These are phyloP conservation scores for Pistacia vera DNA, from an alignment of 345 rosid species.

Conservation along the genomic window DNA sequence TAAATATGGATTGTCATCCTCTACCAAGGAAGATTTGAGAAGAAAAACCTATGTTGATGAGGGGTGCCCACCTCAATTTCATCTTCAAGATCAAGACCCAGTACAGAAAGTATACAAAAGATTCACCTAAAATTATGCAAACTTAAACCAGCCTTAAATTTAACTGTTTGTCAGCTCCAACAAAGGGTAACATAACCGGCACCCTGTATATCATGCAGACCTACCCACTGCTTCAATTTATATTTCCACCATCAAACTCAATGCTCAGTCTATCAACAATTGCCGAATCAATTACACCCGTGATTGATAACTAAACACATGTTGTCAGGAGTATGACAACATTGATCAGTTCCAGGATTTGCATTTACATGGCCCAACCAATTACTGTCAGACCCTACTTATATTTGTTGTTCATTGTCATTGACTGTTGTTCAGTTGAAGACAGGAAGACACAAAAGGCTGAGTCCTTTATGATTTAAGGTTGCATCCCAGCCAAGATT, in stretches of 20 bases:
- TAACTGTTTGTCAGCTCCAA: not conserved
- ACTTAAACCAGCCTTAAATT: not conserved
- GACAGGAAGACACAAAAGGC: not conserved
- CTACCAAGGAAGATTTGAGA: too few relatives aligned
- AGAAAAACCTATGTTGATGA: too few relatives aligned
- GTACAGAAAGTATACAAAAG: slow-evolving; percentile 5
- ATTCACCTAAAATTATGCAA: not conserved
- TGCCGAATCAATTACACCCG: slow-evolving; percentile 15
- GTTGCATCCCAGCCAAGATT: slow-evolving; percentile 12
- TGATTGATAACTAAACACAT: slow-evolving; percentile 1
- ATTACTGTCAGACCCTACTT: slow-evolving; percentile 7
- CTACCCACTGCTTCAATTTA: slow-evolving; percentile 7
- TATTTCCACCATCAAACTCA: not conserved
- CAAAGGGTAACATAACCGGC: not conserved
- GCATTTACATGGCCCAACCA: not conserved
- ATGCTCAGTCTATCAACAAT: slow-evolving; percentile 30
- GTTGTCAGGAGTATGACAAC: slow-evolving; percentile 1
- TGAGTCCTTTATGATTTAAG: not conserved
- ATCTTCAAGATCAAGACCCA: not conserved
- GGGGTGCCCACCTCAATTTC: too few relatives aligned
- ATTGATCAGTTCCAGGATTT: slow-evolving; percentile 1
- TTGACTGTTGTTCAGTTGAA: not conserved
- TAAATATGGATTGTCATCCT: not conserved
- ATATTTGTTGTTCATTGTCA: slow-evolving; percentile 7
- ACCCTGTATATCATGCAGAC: not conserved